Base-by-base conservation (phyloP, 768 basidiomycete species). In the Hirschioporus abietinus region DNA sequence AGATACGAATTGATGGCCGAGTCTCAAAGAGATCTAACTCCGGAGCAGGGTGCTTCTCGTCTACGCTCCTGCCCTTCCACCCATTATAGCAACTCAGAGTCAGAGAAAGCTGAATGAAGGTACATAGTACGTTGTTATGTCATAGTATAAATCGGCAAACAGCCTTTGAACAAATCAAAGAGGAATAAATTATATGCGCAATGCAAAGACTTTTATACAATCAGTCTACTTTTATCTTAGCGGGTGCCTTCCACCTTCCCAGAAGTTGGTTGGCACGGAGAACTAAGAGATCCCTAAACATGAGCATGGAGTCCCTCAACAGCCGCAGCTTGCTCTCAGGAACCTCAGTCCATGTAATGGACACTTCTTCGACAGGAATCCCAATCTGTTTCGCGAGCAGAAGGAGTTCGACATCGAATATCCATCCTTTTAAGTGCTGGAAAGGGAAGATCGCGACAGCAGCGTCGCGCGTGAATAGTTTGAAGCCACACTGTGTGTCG, bases 401-500 rank as follows among this genome's bases (percentile, higher is more conserved):
- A 23, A 98, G 81, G 5, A 97, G 84, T 76, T 98, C 96, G 66
- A 97, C 95, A 76, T 98, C 96, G 72, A 98, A 98, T 75, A 96
- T 95, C 96, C 96, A 98, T 0, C 92, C 90, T 6, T 90, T 81
- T 30, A 96, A 88, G 72, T 93, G 95, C 73, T 96, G 90, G 1
- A 83, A 82, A 0, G 93, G 93, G 77, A 96, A 98, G 68, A 98
- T 88, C 67, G 85, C 84, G 64, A 83, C 86, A 9, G 95, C 95
- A 0, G 95, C 89, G 2, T 81, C 72, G 12, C 94, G 92, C 18
- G 94, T 88, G 78, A 96, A 96, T 27, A 98, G 85, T 78, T 98
- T 98, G 87, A 98, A 98, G 35, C 96, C 96, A 74, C 96, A 97
- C 75, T 97, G 96, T 20, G 96, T 98, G 79, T 97, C 95, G 26